Evolutionary conservation across 352 stramenopile species (phyloP).

Genomic region (Pilasporangium apinafurcum): DNA sequence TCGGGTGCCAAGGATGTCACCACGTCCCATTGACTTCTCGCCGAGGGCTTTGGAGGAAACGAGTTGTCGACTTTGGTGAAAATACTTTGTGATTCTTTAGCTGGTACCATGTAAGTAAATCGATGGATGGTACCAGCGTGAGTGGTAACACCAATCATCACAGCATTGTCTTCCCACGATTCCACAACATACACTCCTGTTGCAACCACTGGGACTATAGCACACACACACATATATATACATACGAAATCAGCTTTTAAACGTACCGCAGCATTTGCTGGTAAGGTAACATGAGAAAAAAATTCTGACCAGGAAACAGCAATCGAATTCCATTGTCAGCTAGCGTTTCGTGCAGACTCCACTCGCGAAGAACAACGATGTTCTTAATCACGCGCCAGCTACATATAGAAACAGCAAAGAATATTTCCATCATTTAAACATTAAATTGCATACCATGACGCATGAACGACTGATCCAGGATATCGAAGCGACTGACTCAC

Average conservation of each 20-base stretch:
- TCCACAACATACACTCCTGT: slow-evolving; percentile 57
- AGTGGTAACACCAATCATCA: slow-evolving; percentile 59
- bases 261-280: too few relatives aligned
- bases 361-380: slow-evolving; percentile 64
- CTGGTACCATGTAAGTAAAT: slow-evolving; percentile 45
- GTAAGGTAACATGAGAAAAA: too few relatives aligned
- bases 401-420: not conserved
- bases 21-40: slow-evolving; percentile 29
- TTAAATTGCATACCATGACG: too few relatives aligned
- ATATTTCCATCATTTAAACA: too few relatives aligned
- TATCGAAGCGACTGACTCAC: slow-evolving; percentile 13
- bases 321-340: slow-evolving; percentile 46
- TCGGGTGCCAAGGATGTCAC: slow-evolving; percentile 35
- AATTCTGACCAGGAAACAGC: slow-evolving; percentile 31
- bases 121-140: slow-evolving; percentile 65
- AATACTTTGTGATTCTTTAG: slow-evolving; percentile 28
- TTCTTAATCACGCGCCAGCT: slow-evolving; percentile 74
- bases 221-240: not conserved
- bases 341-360: slow-evolving; percentile 57
- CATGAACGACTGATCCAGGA: too few relatives aligned
- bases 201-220: slow-evolving; percentile 32
- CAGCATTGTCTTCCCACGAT: slow-evolving; percentile 46
- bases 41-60: slow-evolving; percentile 35
- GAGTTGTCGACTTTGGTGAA: slow-evolving; percentile 39
- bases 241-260: not conserved